phyloP scores from a whole-genome alignment of 331 rosid genomes.

The Rhamnella rubrinervis region DNA sequence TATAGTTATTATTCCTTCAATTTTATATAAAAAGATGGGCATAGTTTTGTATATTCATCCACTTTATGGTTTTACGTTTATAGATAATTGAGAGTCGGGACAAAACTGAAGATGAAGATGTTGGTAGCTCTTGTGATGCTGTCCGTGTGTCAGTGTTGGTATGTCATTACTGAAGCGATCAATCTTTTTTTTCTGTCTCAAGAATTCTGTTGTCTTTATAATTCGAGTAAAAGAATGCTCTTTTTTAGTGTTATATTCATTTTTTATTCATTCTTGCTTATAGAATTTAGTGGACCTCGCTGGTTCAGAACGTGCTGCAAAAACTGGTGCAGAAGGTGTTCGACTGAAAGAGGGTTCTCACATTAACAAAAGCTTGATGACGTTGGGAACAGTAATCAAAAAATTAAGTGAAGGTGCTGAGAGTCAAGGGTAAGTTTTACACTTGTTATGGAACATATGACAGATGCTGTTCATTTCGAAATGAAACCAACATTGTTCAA shows the following conservation, averaged over 20 bases:
- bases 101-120: conserved; percentile 62
- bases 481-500: conserved; percentile 14
- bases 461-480: conserved; percentile 18
- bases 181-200: not conserved
- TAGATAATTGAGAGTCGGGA: conserved; percentile 84
- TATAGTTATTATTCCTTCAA: conserved; percentile 30
- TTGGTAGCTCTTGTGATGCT: conserved; percentile 67
- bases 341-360: conserved; percentile 97
- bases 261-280: conserved; percentile 8
- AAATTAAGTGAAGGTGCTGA: conserved; percentile 97
- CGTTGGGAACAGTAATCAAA: conserved; percentile 94
- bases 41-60: conserved; percentile 13
- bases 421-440: conserved; percentile 83
- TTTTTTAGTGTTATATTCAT: not conserved
- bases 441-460: conserved; percentile 1
- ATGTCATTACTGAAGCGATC: conserved; percentile 26
- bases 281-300: conserved; percentile 99
- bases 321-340: conserved; percentile 97
- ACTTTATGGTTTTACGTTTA: conserved; percentile 18
- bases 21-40: not conserved
- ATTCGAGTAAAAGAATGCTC: not conserved
- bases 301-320: conserved; percentile 99
- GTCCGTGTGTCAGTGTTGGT: conserved; percentile 97
- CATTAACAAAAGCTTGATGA: conserved; percentile 94
- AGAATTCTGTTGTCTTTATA: not conserved